Percentiles rank a stretch among this genome's conserved stretches.
These are phyloP conservation scores for Umbellularia californica DNA, from an alignment of 164 flowering plant species.

Conservation along the genomic window DNA sequence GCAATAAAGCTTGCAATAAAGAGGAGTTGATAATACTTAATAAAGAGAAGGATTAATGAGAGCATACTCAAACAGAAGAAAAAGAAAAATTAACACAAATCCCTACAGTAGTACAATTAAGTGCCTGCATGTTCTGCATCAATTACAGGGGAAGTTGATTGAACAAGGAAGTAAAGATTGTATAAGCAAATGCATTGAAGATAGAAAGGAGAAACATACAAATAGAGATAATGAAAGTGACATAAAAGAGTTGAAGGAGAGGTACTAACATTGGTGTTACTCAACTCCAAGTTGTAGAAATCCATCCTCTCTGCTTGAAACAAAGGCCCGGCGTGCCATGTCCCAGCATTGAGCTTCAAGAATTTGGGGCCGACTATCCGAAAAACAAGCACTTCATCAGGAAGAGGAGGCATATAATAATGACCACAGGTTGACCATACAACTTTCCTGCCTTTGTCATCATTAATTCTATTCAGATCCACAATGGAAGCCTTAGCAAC, in stretches of 20 bases:
- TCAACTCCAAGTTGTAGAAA: constrained; percentile 84
- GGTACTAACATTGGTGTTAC: constrained; percentile 79
- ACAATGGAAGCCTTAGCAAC: constrained; percentile 74
- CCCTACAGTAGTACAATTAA: not conserved
- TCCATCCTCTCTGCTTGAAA: constrained; percentile 56
- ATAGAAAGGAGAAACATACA: not conserved
- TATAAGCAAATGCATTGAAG: not conserved
- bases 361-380: constrained; percentile 69
- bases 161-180: not conserved
- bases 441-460: constrained; percentile 11
- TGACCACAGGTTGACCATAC: constrained; percentile 64
- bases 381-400: constrained; percentile 61
- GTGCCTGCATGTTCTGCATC: not conserved
- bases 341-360: constrained; percentile 76
- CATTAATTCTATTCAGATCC: constrained; percentile 15
- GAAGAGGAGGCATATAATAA: constrained; percentile 63
- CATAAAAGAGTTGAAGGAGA: not conserved
- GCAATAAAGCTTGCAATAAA: no score
- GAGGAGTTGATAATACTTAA: no score
- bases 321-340: constrained; percentile 98
- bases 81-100: not conserved
- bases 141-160: not conserved
- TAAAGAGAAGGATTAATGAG: not conserved
- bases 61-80: not conserved
- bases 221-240: not conserved